These are phyloP conservation scores for Ophiocordyceps sinensis DNA, from an alignment of 2,329 filamentous ascomycete genomes.

Conservation along the genomic window DNA sequence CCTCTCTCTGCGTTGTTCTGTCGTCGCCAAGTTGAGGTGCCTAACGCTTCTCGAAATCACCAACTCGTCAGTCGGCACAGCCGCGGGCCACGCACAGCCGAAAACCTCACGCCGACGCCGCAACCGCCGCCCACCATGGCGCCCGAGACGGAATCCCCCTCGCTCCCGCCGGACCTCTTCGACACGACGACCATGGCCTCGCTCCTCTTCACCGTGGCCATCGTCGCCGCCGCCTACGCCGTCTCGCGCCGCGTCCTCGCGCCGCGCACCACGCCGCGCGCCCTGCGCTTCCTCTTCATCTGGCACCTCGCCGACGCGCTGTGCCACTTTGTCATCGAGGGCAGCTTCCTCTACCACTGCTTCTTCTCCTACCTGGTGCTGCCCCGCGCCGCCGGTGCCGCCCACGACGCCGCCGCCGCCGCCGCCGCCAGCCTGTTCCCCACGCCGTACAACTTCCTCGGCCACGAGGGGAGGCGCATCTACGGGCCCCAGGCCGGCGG, in stretches of 20 bases:
- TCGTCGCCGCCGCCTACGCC: slow-evolving; percentile 33
- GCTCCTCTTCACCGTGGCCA: slow-evolving; percentile 37
- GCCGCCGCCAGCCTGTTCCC: slow-evolving; percentile 23
- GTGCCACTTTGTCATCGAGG: slow-evolving; percentile 84
- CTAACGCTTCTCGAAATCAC: too few relatives aligned
- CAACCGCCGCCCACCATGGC: slow-evolving; percentile 2
- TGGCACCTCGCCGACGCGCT: slow-evolving; percentile 92
- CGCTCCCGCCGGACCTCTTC: slow-evolving; percentile 40
- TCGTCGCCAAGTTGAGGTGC: too few relatives aligned
- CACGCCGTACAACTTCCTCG: slow-evolving; percentile 38
- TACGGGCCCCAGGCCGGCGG: slow-evolving; percentile 44
- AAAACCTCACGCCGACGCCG: too few relatives aligned
- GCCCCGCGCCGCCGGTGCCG: slow-evolving; percentile 10
- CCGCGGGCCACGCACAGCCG: too few relatives aligned
- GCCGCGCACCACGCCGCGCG: slow-evolving; percentile 28
- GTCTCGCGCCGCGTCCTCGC: slow-evolving; percentile 34
- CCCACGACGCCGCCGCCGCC: too few relatives aligned
- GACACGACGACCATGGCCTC: slow-evolving; percentile 46
- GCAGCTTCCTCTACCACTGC: slow-evolving; percentile 83
- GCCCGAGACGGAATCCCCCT: slow-evolving; percentile 3
- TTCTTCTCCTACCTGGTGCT: slow-evolving; percentile 50
- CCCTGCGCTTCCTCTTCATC: slow-evolving; percentile 67
- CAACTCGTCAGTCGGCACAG: too few relatives aligned
- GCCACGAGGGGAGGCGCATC: slow-evolving; percentile 26
- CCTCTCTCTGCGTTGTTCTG: too few relatives aligned